phyloP scores from a whole-genome alignment of 331 rosid genomes.

The Malus hybrid region DNA sequence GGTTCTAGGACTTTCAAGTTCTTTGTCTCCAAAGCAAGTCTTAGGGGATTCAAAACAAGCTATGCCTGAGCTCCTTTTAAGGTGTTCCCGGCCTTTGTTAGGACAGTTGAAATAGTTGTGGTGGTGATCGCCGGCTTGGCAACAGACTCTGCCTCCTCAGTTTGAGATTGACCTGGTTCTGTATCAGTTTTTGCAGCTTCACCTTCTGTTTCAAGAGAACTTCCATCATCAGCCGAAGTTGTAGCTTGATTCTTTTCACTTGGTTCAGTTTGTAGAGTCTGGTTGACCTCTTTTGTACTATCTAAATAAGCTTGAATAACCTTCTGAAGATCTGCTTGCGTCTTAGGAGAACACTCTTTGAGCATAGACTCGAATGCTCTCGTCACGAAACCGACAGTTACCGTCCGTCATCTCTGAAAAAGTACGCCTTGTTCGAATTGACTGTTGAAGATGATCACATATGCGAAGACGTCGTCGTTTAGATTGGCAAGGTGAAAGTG shows the following conservation, averaged over 20 bases:
- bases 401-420: slow-evolving; percentile 59
- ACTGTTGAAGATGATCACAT: not conserved
- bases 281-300: slow-evolving; percentile 47
- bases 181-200: slow-evolving; percentile 34
- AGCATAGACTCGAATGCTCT: slow-evolving; percentile 96
- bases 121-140: slow-evolving; percentile 24
- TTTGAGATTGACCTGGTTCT: slow-evolving; percentile 43
- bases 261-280: slow-evolving; percentile 36
- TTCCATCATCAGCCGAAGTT: slow-evolving; percentile 42
- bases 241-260: slow-evolving; percentile 45
- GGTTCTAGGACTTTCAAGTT: slow-evolving; percentile 82
- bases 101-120: slow-evolving; percentile 42
- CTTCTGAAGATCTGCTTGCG: slow-evolving; percentile 79
- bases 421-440: not conserved
- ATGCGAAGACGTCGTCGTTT: not conserved
- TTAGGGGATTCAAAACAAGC: slow-evolving; percentile 83
- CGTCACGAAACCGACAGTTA: slow-evolving; percentile 79
- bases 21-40: slow-evolving; percentile 85
- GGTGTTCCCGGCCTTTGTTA: slow-evolving; percentile 73
- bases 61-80: slow-evolving; percentile 86
- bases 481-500: not conserved
- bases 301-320: slow-evolving; percentile 74
- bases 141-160: slow-evolving; percentile 29
- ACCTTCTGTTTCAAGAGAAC: slow-evolving; percentile 41
- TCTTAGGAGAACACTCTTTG: slow-evolving; percentile 78